phyloP scores from a whole-genome alignment of 2,329 filamentous ascomycete species.

The Diplocarpon rosae region DNA sequence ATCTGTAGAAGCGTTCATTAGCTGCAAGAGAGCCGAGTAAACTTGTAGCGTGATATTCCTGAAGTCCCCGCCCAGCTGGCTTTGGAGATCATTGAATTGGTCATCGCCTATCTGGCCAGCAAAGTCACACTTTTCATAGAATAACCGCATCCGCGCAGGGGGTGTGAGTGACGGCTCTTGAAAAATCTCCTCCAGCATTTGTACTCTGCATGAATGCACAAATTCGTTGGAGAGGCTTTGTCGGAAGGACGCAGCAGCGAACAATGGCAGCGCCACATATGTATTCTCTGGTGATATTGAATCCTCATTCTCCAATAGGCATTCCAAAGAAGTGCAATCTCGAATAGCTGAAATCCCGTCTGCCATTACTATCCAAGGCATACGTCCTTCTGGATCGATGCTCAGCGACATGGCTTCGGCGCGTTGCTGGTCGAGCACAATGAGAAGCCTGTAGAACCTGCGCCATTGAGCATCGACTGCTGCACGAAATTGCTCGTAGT shows the following conservation, averaged over 20 bases:
- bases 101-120: conserved; percentile 73
- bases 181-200: conserved; percentile 62
- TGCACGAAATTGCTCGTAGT: conserved; percentile 63
- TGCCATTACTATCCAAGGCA: conserved; percentile 76
- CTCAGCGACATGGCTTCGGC: conserved; percentile 71
- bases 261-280: conserved; percentile 51
- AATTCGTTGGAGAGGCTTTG: conserved; percentile 61
- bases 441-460: conserved; percentile 73
- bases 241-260: conserved; percentile 59
- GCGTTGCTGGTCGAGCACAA: conserved; percentile 77
- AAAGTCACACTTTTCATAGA: conserved; percentile 72
- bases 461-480: conserved; percentile 80
- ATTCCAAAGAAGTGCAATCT: conserved; percentile 68
- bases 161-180: conserved; percentile 60
- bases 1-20: conserved; percentile 33
- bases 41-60: conserved; percentile 44
- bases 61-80: conserved; percentile 55
- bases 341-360: conserved; percentile 72
- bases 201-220: conserved; percentile 53
- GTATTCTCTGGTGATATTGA: conserved; percentile 39
- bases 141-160: conserved; percentile 61
- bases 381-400: conserved; percentile 57
- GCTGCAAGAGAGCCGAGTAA: conserved; percentile 40
- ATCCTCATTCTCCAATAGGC: conserved; percentile 56
- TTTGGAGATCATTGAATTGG: conserved; percentile 59